Percentiles rank a stretch among this genome's conserved stretches.
phyloP scores from a whole-genome alignment of 2,329 filamentous ascomycete genomes.

The Xylaria sp. region DNA sequence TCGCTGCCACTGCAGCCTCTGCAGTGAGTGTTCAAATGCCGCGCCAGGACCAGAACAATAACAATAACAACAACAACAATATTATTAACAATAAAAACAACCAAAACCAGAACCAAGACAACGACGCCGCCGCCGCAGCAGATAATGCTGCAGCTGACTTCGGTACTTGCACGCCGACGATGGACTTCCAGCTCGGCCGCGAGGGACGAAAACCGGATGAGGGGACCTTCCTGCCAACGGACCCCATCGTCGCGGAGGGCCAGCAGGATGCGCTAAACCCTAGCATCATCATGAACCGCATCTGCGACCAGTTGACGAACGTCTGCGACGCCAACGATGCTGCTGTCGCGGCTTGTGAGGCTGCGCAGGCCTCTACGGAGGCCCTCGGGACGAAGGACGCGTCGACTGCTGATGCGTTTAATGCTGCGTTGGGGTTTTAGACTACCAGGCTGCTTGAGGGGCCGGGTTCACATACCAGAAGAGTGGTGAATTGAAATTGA shows the following conservation, averaged over 20 bases:
- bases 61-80: constrained; percentile 33
- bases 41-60: constrained; percentile 28
- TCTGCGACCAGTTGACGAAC: constrained; percentile 69
- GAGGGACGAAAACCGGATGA: constrained; percentile 60
- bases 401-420: constrained; percentile 60
- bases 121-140: constrained; percentile 38
- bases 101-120: constrained; percentile 32
- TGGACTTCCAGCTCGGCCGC: constrained; percentile 66
- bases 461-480: too few relatives aligned
- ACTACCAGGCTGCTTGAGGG: not conserved
- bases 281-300: constrained; percentile 71
- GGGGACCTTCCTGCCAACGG: constrained; percentile 68
- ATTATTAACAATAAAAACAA: constrained; percentile 31
- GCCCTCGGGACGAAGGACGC: constrained; percentile 60
- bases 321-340: constrained; percentile 67
- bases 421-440: constrained; percentile 53
- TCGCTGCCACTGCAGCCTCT: constrained; percentile 34
- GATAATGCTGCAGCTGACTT: constrained; percentile 55
- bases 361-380: constrained; percentile 60
- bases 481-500: too few relatives aligned
- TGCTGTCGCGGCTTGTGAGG: constrained; percentile 59
- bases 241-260: constrained; percentile 63
- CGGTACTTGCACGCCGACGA: constrained; percentile 60
- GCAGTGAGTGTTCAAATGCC: constrained; percentile 25
- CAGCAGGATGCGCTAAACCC: constrained; percentile 68